phyloP scores from a whole-genome alignment of 2,329 filamentous ascomycete species.

The Orbilia ellipsospora region DNA sequence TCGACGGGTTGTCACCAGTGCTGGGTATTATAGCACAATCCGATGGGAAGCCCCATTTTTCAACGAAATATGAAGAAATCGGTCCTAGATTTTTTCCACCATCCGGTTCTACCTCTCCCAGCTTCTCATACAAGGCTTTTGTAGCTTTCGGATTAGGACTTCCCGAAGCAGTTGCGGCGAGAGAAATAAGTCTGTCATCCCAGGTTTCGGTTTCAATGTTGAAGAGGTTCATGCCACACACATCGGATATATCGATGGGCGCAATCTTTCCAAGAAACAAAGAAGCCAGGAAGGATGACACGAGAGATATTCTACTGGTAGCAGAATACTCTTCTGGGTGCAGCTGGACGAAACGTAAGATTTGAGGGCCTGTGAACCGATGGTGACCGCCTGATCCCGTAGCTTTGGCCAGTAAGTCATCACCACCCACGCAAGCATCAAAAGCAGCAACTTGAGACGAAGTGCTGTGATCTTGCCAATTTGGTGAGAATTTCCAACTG shows the following conservation, averaged over 20 bases:
- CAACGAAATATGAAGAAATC: conserved; percentile 81
- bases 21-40: conserved; percentile 84
- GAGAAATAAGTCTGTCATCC: conserved; percentile 78
- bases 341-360: conserved; percentile 84
- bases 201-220: conserved; percentile 80
- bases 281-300: conserved; percentile 94
- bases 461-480: conserved; percentile 98
- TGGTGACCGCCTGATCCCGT: conserved; percentile 96
- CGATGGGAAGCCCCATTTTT: conserved; percentile 76
- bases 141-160: conserved; percentile 66
- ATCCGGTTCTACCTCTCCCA: conserved; percentile 82
- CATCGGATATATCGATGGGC: conserved; percentile 91
- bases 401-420: conserved; percentile 76
- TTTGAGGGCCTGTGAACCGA: conserved; percentile 97
- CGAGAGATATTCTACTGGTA: conserved; percentile 87
- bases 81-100: conserved; percentile 81
- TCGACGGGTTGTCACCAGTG: conserved; percentile 95
- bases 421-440: conserved; percentile 75
- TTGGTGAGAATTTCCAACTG: conserved; percentile 87
- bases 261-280: conserved; percentile 86
- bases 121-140: conserved; percentile 76
- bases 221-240: conserved; percentile 97
- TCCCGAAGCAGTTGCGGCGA: conserved; percentile 71
- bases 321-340: conserved; percentile 82
- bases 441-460: conserved; percentile 91